Base-by-base conservation (phyloP, 2,329 filamentous ascomycete genomes). In the Spiromastix sp. region DNA sequence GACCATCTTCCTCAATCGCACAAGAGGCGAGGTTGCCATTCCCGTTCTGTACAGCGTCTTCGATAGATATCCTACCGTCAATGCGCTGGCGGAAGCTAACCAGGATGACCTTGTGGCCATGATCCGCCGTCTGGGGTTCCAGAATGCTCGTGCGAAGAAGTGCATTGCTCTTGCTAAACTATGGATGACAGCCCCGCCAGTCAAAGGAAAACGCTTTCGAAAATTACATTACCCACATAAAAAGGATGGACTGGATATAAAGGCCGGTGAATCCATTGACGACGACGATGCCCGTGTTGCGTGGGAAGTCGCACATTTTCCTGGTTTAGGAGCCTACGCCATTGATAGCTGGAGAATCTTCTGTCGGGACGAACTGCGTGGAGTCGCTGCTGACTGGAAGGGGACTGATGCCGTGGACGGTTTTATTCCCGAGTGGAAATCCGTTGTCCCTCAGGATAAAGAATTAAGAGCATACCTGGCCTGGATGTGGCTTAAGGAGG, bases 291-390 rank as follows among this genome's bases (percentile, higher is more conserved):
- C 68, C 8, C 59, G 64, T 1, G 67, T 72, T 4, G 71, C 73
- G 0, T 93, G 85, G 78, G 87, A 95, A 51, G 81, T 94, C 40
- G 85, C 81, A 0, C 84, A 93, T 55, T 64, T 95, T 38, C 86
- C 85, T 0, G 78, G 84, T 36, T 55, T 71, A 37, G 84, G 86
- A 11, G 69, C 76, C 2, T 95, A 95, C 56, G 82, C 85, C 0
- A 66, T 89, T 32, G 87, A 95, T 57, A 87, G 81, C 51, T 95
- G 85, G 83, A 76, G 87, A 3, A 94, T 95, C 43, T 95, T 95
- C 57, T 94, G 85, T 54, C 75, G 87, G 2, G 87, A 95, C 54
- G 67, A 71, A 20, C 57, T 93, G 16, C 71, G 86, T 5, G 79
- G 77, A 0, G 57, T 77, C 12, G 75, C 79, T 2, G 54, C 60